phyloP scores from a whole-genome alignment of 768 basidiomycete species.

The Psilocybe subaeruginosa region DNA sequence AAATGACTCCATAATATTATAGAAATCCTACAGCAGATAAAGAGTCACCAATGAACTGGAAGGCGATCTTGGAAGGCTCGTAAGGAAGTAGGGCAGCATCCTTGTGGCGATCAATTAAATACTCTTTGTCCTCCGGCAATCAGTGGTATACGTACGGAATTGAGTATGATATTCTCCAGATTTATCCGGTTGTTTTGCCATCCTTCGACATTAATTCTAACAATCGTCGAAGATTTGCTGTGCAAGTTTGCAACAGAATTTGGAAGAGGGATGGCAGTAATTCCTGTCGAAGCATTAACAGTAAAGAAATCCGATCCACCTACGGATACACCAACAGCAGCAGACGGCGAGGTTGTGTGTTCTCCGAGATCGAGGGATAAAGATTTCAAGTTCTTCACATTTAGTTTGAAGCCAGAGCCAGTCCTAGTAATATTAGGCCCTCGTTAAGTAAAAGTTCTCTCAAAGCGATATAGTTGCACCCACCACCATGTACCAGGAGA shows the following conservation, averaged over 20 bases:
- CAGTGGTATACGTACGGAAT: constrained; percentile 33
- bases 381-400: constrained; percentile 43
- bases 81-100: constrained; percentile 51
- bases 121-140: not conserved
- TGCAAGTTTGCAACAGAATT: constrained; percentile 25
- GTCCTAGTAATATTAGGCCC: constrained; percentile 36
- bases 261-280: constrained; percentile 44
- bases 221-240: constrained; percentile 25
- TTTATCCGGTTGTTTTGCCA: constrained; percentile 65
- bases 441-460: not conserved
- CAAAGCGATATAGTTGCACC: constrained; percentile 6
- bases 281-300: constrained; percentile 49
- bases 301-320: constrained; percentile 48
- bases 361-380: constrained; percentile 49
- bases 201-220: constrained; percentile 55
- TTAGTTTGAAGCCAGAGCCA: constrained; percentile 55
- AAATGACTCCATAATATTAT: not conserved
- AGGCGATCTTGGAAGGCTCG: constrained; percentile 43
- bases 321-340: constrained; percentile 50
- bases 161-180: constrained; percentile 48
- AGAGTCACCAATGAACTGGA: constrained; percentile 64
- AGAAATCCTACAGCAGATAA: constrained; percentile 49
- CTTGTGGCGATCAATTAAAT: constrained; percentile 25
- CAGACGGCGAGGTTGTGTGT: constrained; percentile 50
- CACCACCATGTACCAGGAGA: constrained; percentile 62